Base-by-base conservation (phyloP, 495 filamentous ascomycete genomes). In the Talaromyces wortmannii region DNA sequence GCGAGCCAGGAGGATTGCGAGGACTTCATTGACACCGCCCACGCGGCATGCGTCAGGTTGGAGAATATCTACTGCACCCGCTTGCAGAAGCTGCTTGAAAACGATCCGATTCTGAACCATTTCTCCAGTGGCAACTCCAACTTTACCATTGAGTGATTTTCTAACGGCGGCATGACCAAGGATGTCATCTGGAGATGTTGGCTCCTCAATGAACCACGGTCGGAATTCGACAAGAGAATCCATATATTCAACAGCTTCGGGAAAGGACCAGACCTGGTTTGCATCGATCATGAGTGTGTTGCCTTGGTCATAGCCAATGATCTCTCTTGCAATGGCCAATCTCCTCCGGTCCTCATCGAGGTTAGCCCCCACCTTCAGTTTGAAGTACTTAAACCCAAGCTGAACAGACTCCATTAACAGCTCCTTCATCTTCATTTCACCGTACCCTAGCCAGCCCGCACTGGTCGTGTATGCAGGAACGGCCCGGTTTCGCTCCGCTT, bases 151-250 rank as follows among this genome's bases (percentile, higher is more conserved):
- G 7, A 96, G 79, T 1, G 90, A 90, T 52, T 90, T 84, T 23
- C 86, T 81, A 61, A 96, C 84, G 4, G 87, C 84, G 53, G 86
- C 86, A 77, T 96, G 91, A 31, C 91, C 91, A 40, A 92, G 83
- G 53, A 96, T 84, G 71, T 96, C 91, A 61, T 96, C 91, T 10
- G 91, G 91, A 45, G 85, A 90, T 45, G 91, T 96, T 13, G 91
- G 91, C 78, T 96, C 91, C 71, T 96, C 91, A 61, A 96, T 95
- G 73, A 96, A 96, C 91, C 91, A 96, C 44, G 91, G 91, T 74
- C 86, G 84, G 78, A 88, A 96, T 59, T 90, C 83, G 31, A 80
- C 83, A 23, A 96, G 85, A 60, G 87, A 65, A 55, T 84, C 72
- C 90, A 95, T 95, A 77, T 91, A 89, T 51, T 79, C 82, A 60